A percentile compares a stretch with the other conserved stretches of the same genome.
Evolutionary conservation across 1,139 yeast genomes (phyloP).

Genomic region (Candida pseudoviswanathii): DNA sequence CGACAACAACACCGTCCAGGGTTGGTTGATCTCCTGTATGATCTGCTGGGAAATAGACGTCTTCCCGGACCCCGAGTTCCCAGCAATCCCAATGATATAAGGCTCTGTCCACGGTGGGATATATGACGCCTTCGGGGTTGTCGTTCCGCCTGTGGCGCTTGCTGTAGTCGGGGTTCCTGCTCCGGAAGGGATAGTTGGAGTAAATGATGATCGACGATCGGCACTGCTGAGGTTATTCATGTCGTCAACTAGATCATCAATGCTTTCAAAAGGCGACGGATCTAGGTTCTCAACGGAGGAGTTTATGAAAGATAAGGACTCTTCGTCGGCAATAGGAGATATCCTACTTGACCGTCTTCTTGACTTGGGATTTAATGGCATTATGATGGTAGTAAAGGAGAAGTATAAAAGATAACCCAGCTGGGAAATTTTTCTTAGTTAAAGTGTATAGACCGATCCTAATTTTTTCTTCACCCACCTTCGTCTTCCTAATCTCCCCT

Average conservation of each 20-base stretch:
- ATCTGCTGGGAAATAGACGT: slow-evolving; percentile 88
- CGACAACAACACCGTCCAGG: slow-evolving; percentile 93
- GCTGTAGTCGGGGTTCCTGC: background rate
- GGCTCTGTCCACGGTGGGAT: slow-evolving; percentile 97
- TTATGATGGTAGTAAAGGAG: background rate
- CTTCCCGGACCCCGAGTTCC: slow-evolving; percentile 93
- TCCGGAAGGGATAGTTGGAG: background rate
- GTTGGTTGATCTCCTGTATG: slow-evolving; percentile 78
- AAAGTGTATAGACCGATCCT: background rate
- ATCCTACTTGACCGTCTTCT: slow-evolving; percentile 22
- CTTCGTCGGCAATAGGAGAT: slow-evolving; percentile 23
- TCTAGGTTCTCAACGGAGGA: slow-evolving; percentile 11
- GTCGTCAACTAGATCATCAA: slow-evolving; percentile 4
- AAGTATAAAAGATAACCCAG: no score
- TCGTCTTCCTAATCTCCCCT: no score
- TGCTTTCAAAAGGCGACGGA: slow-evolving; percentile 8
- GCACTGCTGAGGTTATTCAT: background rate
- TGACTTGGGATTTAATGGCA: slow-evolving; percentile 6
- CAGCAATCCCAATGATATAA: slow-evolving; percentile 92
- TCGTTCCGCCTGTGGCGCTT: background rate
- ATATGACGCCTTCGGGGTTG: slow-evolving; percentile 32
- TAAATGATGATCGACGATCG: background rate
- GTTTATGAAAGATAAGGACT: slow-evolving; percentile 13
- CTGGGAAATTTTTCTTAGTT: background rate
- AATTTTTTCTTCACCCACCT: no score